A percentile compares a stretch with the other conserved stretches of the same genome.
Evolutionary conservation across 441 rosid species (phyloP).

Genomic region (Mallotus japonicus): DNA sequence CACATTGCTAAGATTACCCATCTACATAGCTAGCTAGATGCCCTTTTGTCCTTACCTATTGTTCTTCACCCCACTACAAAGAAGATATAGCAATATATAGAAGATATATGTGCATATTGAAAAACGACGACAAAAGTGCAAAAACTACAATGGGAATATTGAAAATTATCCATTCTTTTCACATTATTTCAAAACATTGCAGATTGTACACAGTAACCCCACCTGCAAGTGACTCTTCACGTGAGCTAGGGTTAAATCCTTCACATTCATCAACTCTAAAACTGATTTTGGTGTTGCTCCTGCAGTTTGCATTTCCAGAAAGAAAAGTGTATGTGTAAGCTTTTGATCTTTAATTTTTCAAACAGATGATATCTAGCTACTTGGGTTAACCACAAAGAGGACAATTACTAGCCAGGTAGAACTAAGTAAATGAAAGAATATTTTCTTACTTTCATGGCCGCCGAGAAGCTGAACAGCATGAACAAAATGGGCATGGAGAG

Average conservation of each 20-base stretch:
- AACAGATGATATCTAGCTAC: no score
- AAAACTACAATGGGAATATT: conserved; percentile 21
- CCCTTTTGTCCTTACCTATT: conserved; percentile 50
- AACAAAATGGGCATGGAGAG: conserved; percentile 92
- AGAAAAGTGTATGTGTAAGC: not conserved
- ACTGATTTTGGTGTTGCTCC: conserved; percentile 99
- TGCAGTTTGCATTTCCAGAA: conserved; percentile 26
- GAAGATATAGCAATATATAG: conserved; percentile 29
- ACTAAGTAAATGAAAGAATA: not conserved
- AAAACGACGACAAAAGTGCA: conserved; percentile 28
- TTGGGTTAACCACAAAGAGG: not conserved
- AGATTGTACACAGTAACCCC: conserved; percentile 32
- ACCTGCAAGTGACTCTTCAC: conserved; percentile 99
- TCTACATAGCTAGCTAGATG: conserved; percentile 29
- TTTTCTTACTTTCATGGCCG: conserved; percentile 82
- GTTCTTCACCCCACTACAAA: conserved; percentile 33
- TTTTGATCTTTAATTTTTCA: not conserved
- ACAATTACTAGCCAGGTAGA: not conserved
- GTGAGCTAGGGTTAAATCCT: conserved; percentile 98
- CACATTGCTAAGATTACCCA: conserved; percentile 37
- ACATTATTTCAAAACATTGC: conserved; percentile 26
- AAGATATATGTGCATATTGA: conserved; percentile 3
- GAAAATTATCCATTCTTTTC: conserved; percentile 1
- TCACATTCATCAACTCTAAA: conserved; percentile 95
- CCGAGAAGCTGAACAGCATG: conserved; percentile 99